Percentiles rank a stretch among this genome's conserved stretches.
Conservation (phyloP, 1,284 basidiomycete genomes). For the Microstroma glucosiphilum region DNA sequence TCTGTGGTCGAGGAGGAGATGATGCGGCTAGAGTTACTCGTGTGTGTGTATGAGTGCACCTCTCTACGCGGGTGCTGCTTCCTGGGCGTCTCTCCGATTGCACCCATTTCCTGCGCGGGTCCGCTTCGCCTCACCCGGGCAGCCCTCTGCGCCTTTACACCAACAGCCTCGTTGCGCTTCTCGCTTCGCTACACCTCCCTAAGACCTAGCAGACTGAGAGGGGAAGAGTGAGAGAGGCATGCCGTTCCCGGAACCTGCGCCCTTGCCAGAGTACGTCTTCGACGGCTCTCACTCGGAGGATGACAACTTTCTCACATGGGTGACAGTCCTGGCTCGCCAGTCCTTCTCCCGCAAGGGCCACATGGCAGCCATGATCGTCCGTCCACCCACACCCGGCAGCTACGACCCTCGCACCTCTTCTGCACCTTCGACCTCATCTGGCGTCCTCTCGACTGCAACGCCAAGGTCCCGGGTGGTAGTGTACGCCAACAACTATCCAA, state of each 20-base stretch:
- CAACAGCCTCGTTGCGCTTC: too few relatives aligned
- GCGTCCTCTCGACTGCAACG: slow-evolving; percentile 15
- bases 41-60: too few relatives aligned
- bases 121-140: too few relatives aligned
- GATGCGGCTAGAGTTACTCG: too few relatives aligned
- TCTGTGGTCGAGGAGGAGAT: too few relatives aligned
- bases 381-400: slow-evolving; percentile 3
- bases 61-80: too few relatives aligned
- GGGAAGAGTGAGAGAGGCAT: background rate
- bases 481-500: background rate
- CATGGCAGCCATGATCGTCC: slow-evolving; percentile 17
- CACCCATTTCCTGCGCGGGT: too few relatives aligned
- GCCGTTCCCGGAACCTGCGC: background rate
- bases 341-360: slow-evolving; percentile 16
- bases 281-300: slow-evolving; percentile 14
- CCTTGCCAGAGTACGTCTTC: slow-evolving; percentile 11
- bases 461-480: background rate
- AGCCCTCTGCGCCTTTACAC: too few relatives aligned
- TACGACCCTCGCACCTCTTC: background rate
- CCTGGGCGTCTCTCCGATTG: too few relatives aligned
- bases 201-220: too few relatives aligned
- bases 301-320: slow-evolving; percentile 19
- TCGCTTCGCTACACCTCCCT: too few relatives aligned
- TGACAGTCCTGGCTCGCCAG: slow-evolving; percentile 13
- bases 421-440: slow-evolving; percentile 18